phyloP scores from a whole-genome alignment of 129 eudicot species.

The Daucus carota region DNA sequence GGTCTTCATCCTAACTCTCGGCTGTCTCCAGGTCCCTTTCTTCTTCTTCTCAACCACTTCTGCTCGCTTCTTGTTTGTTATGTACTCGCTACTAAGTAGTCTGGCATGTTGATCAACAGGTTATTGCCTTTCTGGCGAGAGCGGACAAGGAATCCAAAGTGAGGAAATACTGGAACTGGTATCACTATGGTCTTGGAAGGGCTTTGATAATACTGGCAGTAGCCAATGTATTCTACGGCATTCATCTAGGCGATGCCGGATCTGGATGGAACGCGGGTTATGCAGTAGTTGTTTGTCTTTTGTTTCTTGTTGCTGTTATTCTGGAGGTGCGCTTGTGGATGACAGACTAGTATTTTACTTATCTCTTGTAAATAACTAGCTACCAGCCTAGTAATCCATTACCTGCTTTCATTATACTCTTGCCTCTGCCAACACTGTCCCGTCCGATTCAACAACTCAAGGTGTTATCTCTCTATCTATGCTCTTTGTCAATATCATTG shows the following conservation, averaged over 20 bases:
- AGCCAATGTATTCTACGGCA: slow-evolving; percentile 64
- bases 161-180: slow-evolving; percentile 86
- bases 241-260: slow-evolving; percentile 53
- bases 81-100: no score
- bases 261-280: slow-evolving; percentile 58
- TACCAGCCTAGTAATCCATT: background rate
- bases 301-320: slow-evolving; percentile 36
- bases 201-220: slow-evolving; percentile 52
- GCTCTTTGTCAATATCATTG: no score
- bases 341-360: background rate
- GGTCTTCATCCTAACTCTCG: slow-evolving; percentile 47
- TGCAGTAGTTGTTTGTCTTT: slow-evolving; percentile 33
- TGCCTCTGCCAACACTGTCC: no score
- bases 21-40: slow-evolving; percentile 58
- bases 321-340: slow-evolving; percentile 40
- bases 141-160: slow-evolving; percentile 54
- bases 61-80: background rate
- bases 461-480: no score
- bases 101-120: slow-evolving; percentile 22
- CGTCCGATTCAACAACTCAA: no score
- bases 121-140: slow-evolving; percentile 53
- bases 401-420: background rate
- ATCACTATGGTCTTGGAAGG: slow-evolving; percentile 66
- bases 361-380: background rate
- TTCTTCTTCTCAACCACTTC: background rate